Conservation (phyloP, 2,329 filamentous ascomycete species). For the Zymoseptoria passerinii region DNA sequence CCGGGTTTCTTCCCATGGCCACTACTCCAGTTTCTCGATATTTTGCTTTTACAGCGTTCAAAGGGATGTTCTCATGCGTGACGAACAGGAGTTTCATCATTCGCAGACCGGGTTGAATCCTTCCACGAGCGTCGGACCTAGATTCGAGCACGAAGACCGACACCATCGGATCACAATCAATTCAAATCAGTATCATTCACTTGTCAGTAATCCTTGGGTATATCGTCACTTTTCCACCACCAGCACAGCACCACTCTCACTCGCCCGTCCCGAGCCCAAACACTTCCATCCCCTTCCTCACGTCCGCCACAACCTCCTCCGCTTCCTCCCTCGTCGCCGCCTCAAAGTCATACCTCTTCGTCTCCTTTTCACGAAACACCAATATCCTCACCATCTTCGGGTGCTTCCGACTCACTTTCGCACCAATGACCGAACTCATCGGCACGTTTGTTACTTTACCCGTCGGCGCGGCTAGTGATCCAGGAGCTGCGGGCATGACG, state of each 20-base stretch:
- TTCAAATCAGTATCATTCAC: not conserved
- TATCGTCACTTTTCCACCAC: not conserved
- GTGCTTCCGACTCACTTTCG: constrained; percentile 71
- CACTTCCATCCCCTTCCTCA: constrained; percentile 43
- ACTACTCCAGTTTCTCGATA: too few species aligned
- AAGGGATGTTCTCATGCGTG: not conserved
- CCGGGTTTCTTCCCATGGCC: too few species aligned
- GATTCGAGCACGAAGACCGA: too few species aligned
- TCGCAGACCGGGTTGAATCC: not conserved
- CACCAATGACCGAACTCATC: constrained; percentile 73
- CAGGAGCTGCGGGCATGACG: constrained; percentile 57
- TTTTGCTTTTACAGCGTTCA: not conserved
- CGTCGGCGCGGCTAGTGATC: constrained; percentile 29
- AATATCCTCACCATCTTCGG: constrained; percentile 73
- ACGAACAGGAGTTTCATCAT: not conserved
- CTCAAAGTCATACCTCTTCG: constrained; percentile 79
- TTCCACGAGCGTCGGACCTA: too few species aligned
- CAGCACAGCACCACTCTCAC: not conserved
- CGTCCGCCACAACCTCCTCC: constrained; percentile 67
- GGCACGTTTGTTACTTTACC: constrained; percentile 71
- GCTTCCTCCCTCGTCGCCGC: constrained; percentile 64
- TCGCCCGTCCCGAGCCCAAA: constrained; percentile 2
- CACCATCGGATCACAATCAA: not conserved
- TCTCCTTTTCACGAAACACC: constrained; percentile 65
- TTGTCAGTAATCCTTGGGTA: not conserved